Evolutionary conservation across 441 rosid species (phyloP).

Genomic region (Caryocar brasiliense): DNA sequence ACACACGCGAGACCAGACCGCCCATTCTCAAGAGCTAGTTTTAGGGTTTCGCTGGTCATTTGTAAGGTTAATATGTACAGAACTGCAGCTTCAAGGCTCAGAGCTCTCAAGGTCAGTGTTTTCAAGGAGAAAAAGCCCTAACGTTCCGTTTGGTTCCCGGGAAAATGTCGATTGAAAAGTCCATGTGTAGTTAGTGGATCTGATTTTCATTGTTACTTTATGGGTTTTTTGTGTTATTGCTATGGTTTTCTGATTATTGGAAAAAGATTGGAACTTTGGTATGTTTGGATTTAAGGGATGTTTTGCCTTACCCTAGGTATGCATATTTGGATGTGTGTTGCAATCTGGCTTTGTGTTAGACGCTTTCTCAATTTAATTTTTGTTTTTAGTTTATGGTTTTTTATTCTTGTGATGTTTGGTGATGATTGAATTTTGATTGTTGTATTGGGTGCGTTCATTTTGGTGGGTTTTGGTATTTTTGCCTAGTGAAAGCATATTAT

Average conservation of each 20-base stretch:
- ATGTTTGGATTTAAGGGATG: not conserved
- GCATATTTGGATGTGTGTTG: not conserved
- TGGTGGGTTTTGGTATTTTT: no score
- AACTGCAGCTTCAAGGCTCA: conserved; percentile 40
- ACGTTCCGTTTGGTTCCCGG: conserved; percentile 12
- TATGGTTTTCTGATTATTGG: not conserved
- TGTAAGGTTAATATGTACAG: conserved; percentile 32
- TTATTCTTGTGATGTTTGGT: not conserved
- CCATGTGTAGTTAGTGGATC: not conserved
- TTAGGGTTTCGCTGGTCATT: conserved; percentile 3
- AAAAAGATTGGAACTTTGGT: not conserved
- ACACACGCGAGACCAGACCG: not conserved
- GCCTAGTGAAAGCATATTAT: no score
- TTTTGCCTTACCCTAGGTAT: not conserved
- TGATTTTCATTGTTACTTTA: not conserved
- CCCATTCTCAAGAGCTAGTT: not conserved
- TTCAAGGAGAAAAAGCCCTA: not conserved
- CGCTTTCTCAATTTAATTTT: not conserved
- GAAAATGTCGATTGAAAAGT: not conserved
- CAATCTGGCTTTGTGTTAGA: not conserved
- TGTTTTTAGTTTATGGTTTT: not conserved
- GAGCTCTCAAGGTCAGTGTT: conserved; percentile 47
- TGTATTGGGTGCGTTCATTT: no score
- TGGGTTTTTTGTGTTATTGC: not conserved
- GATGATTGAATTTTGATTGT: no score